Evolutionary conservation across 1,139 yeast species (phyloP).

Genomic region (Suzukiozyma palmioleophila): DNA sequence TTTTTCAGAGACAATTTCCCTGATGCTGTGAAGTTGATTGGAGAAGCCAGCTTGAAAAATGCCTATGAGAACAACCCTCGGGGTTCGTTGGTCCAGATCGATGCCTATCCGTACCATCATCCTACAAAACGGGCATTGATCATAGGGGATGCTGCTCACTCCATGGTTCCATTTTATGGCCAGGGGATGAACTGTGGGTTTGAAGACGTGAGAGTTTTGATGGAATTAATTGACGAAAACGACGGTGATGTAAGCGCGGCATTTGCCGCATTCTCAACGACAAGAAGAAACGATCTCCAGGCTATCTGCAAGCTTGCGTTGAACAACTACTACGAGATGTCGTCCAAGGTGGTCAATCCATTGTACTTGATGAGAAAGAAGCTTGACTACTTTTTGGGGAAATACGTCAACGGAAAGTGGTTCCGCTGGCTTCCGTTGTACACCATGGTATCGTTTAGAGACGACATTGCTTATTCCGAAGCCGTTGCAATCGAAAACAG

Average conservation of each 20-base stretch:
- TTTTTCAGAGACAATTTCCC: slow-evolving; percentile 65
- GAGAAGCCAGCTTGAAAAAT: slow-evolving; percentile 46
- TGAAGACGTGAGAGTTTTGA: slow-evolving; percentile 74
- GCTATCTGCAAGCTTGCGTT: slow-evolving; percentile 78
- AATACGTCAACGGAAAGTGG: slow-evolving; percentile 32
- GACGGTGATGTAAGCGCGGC: slow-evolving; percentile 44
- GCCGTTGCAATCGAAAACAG: slow-evolving; percentile 56
- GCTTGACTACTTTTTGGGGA: slow-evolving; percentile 63
- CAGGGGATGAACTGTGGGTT: slow-evolving; percentile 98
- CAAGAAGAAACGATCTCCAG: slow-evolving; percentile 60
- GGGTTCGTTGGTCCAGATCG: slow-evolving; percentile 69
- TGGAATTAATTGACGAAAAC: slow-evolving; percentile 48
- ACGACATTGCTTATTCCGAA: slow-evolving; percentile 71
- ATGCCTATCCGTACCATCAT: slow-evolving; percentile 66
- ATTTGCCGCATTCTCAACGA: slow-evolving; percentile 51
- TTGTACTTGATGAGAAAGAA: slow-evolving; percentile 62
- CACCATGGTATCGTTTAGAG: slow-evolving; percentile 87
- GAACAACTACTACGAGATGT: slow-evolving; percentile 84
- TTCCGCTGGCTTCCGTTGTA: slow-evolving; percentile 82
- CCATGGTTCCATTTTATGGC: slow-evolving; percentile 96
- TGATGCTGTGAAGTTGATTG: slow-evolving; percentile 70
- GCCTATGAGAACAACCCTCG: slow-evolving; percentile 63
- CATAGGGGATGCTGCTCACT: slow-evolving; percentile 92
- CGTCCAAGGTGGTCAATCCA: slow-evolving; percentile 69
- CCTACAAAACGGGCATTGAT: slow-evolving; percentile 59